A percentile compares a stretch with the other conserved stretches of the same genome.
These are phyloP conservation scores for Kodamaea derodonti DNA, from an alignment of 1,139 yeast species.

Conservation along the genomic window DNA sequence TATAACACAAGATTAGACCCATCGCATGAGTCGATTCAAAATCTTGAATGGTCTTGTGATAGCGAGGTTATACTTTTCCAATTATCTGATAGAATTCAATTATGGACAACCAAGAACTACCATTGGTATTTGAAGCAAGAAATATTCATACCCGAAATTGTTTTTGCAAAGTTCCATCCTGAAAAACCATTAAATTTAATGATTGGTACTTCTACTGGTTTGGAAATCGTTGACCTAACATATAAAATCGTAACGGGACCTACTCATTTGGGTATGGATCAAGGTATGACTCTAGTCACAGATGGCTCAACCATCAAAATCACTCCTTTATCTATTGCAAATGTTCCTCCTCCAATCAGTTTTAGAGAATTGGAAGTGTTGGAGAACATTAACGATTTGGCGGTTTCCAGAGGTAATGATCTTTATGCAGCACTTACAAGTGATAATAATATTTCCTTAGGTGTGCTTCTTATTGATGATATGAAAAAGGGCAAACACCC, in stretches of 20 bases:
- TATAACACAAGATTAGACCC: conserved; percentile 65
- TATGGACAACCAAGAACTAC: conserved; percentile 91
- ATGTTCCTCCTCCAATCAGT: conserved; percentile 93
- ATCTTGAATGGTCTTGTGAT: conserved; percentile 76
- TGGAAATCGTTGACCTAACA: conserved; percentile 70
- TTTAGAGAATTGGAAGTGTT: conserved; percentile 58
- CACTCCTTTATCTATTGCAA: conserved; percentile 82
- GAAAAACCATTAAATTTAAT: conserved; percentile 78
- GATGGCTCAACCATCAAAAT: conserved; percentile 74
- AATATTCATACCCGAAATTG: conserved; percentile 37
- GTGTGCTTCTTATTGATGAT: conserved; percentile 22
- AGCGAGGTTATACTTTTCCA: conserved; percentile 77
- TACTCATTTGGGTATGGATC: conserved; percentile 59
- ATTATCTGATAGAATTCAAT: conserved; percentile 57
- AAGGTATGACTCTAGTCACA: conserved; percentile 74
- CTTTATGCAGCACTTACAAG: conserved; percentile 56
- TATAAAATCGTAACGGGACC: conserved; percentile 68
- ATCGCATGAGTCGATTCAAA: conserved; percentile 40
- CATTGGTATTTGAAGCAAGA: conserved; percentile 95
- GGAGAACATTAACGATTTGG: conserved; percentile 56
- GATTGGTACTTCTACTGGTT: conserved; percentile 49
- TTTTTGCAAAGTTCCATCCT: conserved; percentile 76
- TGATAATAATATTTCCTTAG: conserved; percentile 21
- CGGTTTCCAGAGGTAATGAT: conserved; percentile 60
- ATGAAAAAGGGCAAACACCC: conserved; percentile 48